Base-by-base conservation (phyloP, 2,329 filamentous ascomycete genomes). In the Gnomoniopsis smithogilvyi region DNA sequence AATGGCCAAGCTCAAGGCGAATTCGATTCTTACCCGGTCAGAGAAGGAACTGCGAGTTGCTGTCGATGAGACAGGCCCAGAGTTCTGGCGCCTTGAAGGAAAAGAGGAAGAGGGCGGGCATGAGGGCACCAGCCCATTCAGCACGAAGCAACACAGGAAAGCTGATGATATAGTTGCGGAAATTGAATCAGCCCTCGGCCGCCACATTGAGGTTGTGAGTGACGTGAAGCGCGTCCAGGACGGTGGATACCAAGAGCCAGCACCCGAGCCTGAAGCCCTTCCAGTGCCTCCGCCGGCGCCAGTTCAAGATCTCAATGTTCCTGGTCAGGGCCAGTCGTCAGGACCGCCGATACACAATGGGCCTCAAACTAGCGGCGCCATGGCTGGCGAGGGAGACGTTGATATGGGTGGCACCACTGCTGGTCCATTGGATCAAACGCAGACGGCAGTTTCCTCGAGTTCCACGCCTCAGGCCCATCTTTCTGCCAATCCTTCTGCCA, bases 31-130 rank as follows among this genome's bases (percentile, higher is more conserved):
- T 52, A 87, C 86, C 66, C 80, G 84, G 58, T 89, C 91, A 1
- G 94, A 97, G 73, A 84, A 88, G 66, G 85, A 90, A 60, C 78
- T 98, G 57, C 85, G 91, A 36, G 81, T 81, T 56, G 82, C 89
- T 1, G 80, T 84, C 1, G 81, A 88, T 19, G 82, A 84, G 51
- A 77, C 78, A 2, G 85, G 83, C 1, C 70, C 80, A 1, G 88
- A 90, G 65, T 71, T 82, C 33, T 87, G 87, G 81, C 80, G 83
- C 62, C 73, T 90, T 12, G 88, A 91, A 68, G 82, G 82, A n/a
- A 74, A 72, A 51, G 68, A 71, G 62, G 80, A 82, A 49, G 77
- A 77, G 33, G 74, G 74, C 8, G 85, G 26, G 26, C 4, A 84
- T 10, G 80, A 84, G 45, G 74, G 75, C 58, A 58, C 73, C 64